Evolutionary conservation across 768 basidiomycete genomes (phyloP), one percentile per base, ranked within the genome.

Genomic region (Cystofilobasidium ferigula): DNA sequence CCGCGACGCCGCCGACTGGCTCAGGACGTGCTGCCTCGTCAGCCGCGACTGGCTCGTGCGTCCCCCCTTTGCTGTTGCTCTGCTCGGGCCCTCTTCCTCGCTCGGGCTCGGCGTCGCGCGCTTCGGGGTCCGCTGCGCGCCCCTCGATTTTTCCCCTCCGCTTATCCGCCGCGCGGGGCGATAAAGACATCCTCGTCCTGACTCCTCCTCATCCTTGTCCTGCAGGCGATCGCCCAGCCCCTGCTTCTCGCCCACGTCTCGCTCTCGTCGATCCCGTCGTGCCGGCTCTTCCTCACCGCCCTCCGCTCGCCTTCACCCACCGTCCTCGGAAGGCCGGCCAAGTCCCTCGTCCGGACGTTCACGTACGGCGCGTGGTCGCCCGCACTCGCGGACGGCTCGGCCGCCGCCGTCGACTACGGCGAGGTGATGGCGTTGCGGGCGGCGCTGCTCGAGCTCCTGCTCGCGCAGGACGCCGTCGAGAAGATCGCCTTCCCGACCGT

Each of bases 291-390:
- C 48, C 48, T 22, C 34, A 28, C n/a, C 34, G 4, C n/a, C 16
- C 61, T 26, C 48, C 24, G 22, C 35, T 10, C 8, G 4, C 34
- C 48, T 8, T 18, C n/a, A 9, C n/a, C 48, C 24, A 34, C 7
- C 32, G 22, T 38, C 10, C 22, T 40, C 35, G 22, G 34, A 20
- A 13, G 57, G 13, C 35, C 63, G 3, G 12, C n/a, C 16, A 24
- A 22, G 12, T 56, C 42, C 9, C 45, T 43, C 63, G 42, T 64
- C 45, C 42, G 22, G 1, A 43, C 56, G 34, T 64, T 64, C 42
- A 36, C 38, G 5, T 64, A 53, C 40, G 16, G 42, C 18, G 35
- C 63, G 22, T 64, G 63, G 63, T 42, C 53, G 32, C 63, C 53
- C 20, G 34, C 61, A 5, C 8, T 22, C n/a, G 18, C 10, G 6